A percentile compares a stretch with the other conserved stretches of the same genome.
phyloP scores from a whole-genome alignment of 345 rosid species.

The Mangifera indica region DNA sequence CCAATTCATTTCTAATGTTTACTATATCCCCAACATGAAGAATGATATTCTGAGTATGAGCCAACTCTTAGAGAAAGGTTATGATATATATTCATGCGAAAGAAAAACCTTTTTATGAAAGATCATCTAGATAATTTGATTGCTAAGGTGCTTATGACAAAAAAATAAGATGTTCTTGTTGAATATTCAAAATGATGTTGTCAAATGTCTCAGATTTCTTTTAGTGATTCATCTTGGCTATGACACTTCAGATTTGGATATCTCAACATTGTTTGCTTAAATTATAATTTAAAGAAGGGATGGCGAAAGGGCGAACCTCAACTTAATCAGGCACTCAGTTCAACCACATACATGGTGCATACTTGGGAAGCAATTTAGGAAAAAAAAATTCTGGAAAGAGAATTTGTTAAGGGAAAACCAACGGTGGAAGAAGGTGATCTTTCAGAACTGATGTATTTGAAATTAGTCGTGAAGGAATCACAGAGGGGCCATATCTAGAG shows the following conservation, averaged over 20 bases:
- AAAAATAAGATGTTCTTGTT: not conserved
- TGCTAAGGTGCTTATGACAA: not conserved
- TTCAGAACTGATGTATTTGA: conserved; percentile 27
- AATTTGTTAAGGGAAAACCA: conserved; percentile 18
- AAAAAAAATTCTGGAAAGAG: no score
- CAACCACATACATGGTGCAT: no score
- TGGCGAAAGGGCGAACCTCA: not conserved
- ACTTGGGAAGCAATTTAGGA: no score
- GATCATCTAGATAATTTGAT: not conserved
- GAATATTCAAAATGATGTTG: not conserved
- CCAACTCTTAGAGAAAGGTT: not conserved
- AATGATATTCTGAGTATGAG: conserved; percentile 2
- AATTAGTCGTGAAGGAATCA: conserved; percentile 31
- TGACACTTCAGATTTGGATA: not conserved
- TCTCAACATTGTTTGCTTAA: not conserved
- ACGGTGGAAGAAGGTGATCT: conserved; percentile 37
- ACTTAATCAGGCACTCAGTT: no score
- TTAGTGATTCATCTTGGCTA: not conserved
- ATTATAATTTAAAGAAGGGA: not conserved
- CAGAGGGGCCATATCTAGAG: conserved; percentile 44
- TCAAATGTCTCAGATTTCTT: no score
- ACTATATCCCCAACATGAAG: not conserved
- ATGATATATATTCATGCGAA: not conserved
- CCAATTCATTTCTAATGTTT: not conserved
- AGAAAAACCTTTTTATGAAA: not conserved